Conservation (phyloP, 2,329 filamentous ascomycete genomes). For the Xylaria sp. region DNA sequence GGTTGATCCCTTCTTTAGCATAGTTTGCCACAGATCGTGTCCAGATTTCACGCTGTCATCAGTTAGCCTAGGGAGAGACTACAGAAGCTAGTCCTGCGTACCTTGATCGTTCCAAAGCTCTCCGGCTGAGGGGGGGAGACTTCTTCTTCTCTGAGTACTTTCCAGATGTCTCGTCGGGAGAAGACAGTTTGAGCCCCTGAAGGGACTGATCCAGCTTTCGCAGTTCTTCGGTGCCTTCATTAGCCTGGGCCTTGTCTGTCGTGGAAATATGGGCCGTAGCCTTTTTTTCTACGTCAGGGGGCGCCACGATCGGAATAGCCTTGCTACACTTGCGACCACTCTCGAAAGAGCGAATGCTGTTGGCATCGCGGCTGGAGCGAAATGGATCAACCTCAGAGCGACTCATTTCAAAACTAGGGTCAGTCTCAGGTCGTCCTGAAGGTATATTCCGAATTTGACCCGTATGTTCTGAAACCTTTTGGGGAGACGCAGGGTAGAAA, state of each 20-base stretch:
- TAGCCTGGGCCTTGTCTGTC: slow-evolving; percentile 10
- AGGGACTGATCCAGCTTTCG: slow-evolving; percentile 30
- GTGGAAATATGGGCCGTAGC: slow-evolving; percentile 17
- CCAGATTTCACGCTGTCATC: slow-evolving; percentile 54
- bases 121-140: slow-evolving; percentile 33
- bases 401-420: slow-evolving; percentile 32
- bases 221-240: slow-evolving; percentile 27
- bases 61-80: slow-evolving; percentile 22
- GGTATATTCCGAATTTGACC: not conserved
- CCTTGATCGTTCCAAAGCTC: slow-evolving; percentile 47
- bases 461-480: slow-evolving; percentile 48
- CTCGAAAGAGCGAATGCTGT: slow-evolving; percentile 42
- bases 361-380: slow-evolving; percentile 37
- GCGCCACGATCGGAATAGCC: slow-evolving; percentile 50
- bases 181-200: slow-evolving; percentile 29
- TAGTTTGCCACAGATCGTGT: slow-evolving; percentile 60
- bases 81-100: slow-evolving; percentile 34
- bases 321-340: slow-evolving; percentile 46
- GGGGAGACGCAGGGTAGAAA: slow-evolving; percentile 68
- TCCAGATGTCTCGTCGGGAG: slow-evolving; percentile 26
- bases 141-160: slow-evolving; percentile 38
- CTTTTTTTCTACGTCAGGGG: slow-evolving; percentile 40
- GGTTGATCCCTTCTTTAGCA: slow-evolving; percentile 63
- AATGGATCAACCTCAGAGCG: slow-evolving; percentile 45
- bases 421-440: slow-evolving; percentile 26